Conservation (phyloP, 139 green algal genomes). For the Dunaliella sp. region DNA sequence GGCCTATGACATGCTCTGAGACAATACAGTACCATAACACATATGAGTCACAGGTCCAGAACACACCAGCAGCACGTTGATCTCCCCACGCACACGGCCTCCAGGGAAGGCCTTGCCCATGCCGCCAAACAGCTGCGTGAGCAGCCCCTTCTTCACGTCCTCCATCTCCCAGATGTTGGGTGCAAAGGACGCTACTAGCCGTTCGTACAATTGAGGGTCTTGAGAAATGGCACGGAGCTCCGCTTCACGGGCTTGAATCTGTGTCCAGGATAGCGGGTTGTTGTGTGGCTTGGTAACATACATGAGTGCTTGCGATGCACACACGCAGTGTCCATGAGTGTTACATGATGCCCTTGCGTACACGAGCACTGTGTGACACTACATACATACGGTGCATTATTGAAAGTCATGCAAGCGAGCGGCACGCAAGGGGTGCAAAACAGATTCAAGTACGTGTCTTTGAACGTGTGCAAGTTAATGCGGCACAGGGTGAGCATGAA, state of each 20-base stretch:
- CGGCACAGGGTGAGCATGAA: too few relatives aligned
- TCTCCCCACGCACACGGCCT: constrained; percentile 66
- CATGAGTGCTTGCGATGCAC: neutral
- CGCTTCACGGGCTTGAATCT: constrained; percentile 11
- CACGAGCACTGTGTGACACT: too few relatives aligned
- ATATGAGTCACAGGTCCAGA: too few relatives aligned
- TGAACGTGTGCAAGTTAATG: too few relatives aligned
- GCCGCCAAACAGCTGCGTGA: constrained; percentile 84
- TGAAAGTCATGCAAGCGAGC: too few relatives aligned
- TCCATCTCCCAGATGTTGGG: constrained; percentile 98
- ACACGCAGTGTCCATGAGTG: neutral
- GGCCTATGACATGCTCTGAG: too few relatives aligned
- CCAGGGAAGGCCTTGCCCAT: constrained; percentile 63
- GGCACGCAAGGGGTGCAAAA: too few relatives aligned
- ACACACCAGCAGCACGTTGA: constrained; percentile 93
- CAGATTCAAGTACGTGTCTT: too few relatives aligned
- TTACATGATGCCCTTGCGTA: too few relatives aligned
- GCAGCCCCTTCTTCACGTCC: constrained; percentile 91
- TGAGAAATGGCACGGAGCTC: constrained; percentile 43
- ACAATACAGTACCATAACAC: too few relatives aligned
- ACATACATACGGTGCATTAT: too few relatives aligned
- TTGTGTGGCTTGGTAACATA: too few relatives aligned
- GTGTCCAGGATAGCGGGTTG: neutral
- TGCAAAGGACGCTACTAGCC: constrained; percentile 80
- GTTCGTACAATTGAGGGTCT: constrained; percentile 84